Evolutionary conservation across 2,329 filamentous ascomycete genomes (phyloP), one percentile per base, ranked within the genome.

Genomic region (Paramyrothecium roridum): DNA sequence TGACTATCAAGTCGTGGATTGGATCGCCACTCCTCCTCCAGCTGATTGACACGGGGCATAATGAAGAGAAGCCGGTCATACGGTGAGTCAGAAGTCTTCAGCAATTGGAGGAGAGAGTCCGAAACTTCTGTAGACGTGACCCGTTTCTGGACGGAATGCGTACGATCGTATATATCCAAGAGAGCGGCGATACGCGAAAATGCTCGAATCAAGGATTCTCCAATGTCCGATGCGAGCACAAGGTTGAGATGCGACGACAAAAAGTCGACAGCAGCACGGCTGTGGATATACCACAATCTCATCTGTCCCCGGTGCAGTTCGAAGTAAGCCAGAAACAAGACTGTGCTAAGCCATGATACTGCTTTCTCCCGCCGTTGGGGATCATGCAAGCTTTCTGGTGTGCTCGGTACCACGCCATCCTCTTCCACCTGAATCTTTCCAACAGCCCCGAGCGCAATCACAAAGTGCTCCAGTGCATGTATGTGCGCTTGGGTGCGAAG

Each of bases 161-260:
- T 54, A 6, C 60, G 57, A n/a, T 62, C 60, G 3, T 61, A 62
- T 3, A 62, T 62, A 1, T 62, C 56, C 4, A 62, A 26, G 2
- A 62, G 34, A 3, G 60, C 60, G 1, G 56, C 58, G 22, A 62
- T 60, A 2, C 60, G 30, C 1, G 60, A 60, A 3, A 62, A 62
- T 0, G 60, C 57, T n/a, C 56, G 54, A 11, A 62, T 56, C 2
- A 62, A 45, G 2, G 47, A 62, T 22, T 58, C 52, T 0, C 60
- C 60, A 0, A 62, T 54, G 1, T 43, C 37, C 23, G n/a, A 21
- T 47, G 52, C 6, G 45, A 54, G 3, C 40, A 54, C 45, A 53
- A 52, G 1, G 52, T 56, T 30, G n/a, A 11, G 52, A 8, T 26
- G 61, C 46, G 3, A 52, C 26, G 59, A 61, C 17, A 61, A 23